A percentile compares a stretch with the other conserved stretches of the same genome.
Evolutionary conservation across 2,329 filamentous ascomycete species (phyloP).

Genomic region (Fusarium tricinctum): DNA sequence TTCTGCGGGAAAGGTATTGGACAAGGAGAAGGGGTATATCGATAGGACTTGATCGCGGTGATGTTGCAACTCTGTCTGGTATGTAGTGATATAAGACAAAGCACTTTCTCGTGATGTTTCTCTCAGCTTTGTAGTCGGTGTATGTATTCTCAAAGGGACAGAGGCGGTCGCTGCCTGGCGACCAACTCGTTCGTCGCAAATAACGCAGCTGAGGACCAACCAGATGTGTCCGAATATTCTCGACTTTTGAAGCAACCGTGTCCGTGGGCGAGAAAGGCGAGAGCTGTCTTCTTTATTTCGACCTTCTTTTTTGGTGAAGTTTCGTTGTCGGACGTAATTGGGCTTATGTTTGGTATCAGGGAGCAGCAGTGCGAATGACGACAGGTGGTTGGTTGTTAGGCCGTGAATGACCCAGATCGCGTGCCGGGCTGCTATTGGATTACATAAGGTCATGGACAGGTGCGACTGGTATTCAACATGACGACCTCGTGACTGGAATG

Average conservation of each 20-base stretch:
- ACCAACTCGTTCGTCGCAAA: conserved; percentile 39
- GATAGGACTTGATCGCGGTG: conserved; percentile 11
- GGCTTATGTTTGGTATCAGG: conserved; percentile 18
- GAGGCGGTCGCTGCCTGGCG: conserved; percentile 46
- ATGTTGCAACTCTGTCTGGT: conserved; percentile 7
- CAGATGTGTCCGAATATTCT: conserved; percentile 27
- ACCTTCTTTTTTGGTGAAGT: not conserved
- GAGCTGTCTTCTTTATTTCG: not conserved
- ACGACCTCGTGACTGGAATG: conserved; percentile 20
- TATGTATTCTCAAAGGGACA: not conserved
- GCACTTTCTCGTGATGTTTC: conserved; percentile 14
- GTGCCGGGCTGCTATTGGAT: conserved; percentile 34
- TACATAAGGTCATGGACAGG: conserved; percentile 27
- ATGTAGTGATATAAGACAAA: not conserved
- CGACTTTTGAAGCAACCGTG: conserved; percentile 15
- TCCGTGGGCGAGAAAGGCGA: conserved; percentile 10
- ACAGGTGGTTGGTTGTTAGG: conserved; percentile 34
- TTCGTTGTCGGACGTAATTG: not conserved
- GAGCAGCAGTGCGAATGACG: conserved; percentile 19
- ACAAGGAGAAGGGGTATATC: not conserved
- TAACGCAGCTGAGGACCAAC: conserved; percentile 28
- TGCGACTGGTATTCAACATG: conserved; percentile 16
- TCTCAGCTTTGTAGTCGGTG: not conserved
- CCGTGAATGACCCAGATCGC: conserved; percentile 33
- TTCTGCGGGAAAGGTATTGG: conserved; percentile 11